phyloP scores from a whole-genome alignment of 495 filamentous ascomycete species.

The Penicillium nucicola region DNA sequence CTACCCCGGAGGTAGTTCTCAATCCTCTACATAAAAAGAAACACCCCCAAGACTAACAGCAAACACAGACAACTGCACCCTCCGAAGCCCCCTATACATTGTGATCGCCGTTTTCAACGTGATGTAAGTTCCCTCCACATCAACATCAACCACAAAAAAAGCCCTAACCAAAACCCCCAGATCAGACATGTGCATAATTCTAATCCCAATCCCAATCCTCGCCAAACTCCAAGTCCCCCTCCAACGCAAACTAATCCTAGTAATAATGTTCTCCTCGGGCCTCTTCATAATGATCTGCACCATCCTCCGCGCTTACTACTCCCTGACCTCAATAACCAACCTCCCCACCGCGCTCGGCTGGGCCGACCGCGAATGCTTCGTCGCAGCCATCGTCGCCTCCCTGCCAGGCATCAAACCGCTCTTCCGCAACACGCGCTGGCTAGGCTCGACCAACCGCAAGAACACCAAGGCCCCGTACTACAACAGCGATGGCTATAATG shows the following conservation, averaged over 20 bases:
- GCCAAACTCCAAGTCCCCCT: conserved; percentile 21
- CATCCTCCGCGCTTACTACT: conserved; percentile 23
- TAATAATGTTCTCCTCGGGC: conserved; percentile 21
- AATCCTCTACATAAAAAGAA: background rate
- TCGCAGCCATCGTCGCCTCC: conserved; percentile 21
- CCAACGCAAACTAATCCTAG: conserved; percentile 21
- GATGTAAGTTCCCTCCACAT: conserved; percentile 2
- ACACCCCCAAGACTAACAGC: background rate
- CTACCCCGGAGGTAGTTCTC: conserved; percentile 34
- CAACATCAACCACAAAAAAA: background rate
- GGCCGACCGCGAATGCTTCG: conserved; percentile 24
- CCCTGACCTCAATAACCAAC: conserved; percentile 17
- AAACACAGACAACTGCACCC: conserved; percentile 22
- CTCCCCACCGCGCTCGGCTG: conserved; percentile 18
- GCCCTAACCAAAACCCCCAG: background rate
- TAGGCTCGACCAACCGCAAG: conserved; percentile 13
- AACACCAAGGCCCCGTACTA: conserved; percentile 8
- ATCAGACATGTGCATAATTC: conserved; percentile 17
- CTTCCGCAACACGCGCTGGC: conserved; percentile 17
- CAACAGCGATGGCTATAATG: conserved; percentile 9
- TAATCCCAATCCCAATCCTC: conserved; percentile 23
- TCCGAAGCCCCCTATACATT: conserved; percentile 17
- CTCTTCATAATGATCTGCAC: conserved; percentile 30
- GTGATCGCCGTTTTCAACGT: conserved; percentile 22
- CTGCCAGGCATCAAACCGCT: conserved; percentile 25